Base-by-base conservation (phyloP, 1,284 basidiomycete species). In the Ceratobasidium sp. region DNA sequence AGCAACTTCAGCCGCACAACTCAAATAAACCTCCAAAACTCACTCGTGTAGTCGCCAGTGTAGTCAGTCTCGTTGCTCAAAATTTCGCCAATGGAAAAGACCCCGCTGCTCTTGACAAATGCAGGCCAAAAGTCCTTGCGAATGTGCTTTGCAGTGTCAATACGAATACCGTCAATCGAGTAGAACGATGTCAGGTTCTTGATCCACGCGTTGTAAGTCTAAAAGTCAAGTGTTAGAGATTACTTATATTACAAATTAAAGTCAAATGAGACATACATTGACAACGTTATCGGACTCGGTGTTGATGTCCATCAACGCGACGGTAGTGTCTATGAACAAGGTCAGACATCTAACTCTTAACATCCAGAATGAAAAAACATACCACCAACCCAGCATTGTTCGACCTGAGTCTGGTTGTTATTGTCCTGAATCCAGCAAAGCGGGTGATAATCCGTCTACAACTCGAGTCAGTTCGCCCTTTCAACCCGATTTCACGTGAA, bases 81-180 rank as follows among this genome's bases (percentile, higher is more conserved):
- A 23, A 85, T 80, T 74, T 85, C 84, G 3, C 83, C 84, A 58
- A 84, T 76, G 3, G 80, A 79, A 34, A 81, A 83, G 10, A 84
- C 83, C 3, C 84, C 83, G 0, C 79, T 77, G 21, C 76, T 74
- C n/a, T 71, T 60, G 8, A 81, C 77, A 73, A 85, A 84, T 14
- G 76, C 80, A 0, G 82, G 81, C 83, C 83, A 85, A 74, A 84
- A 85, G 73, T 80, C 79, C 73, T 82, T 80, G n/a, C 82, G 79
- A 50, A 84, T 78, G 74, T 85, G 83, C 78, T 84, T 84, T 70
- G 82, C 82, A 0, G 83, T 84, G 73, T 84, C 82, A 21, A 85
- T 79, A 5, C 83, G 77, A 23, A 85, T 67, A 3, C 82, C 82
- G 70, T 84, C 83, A 41, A 79, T 72, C 12, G 76, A 74, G 75